These are phyloP conservation scores for Collybiopsis luxurians DNA, from an alignment of 768 basidiomycete genomes.

Conservation along the genomic window DNA sequence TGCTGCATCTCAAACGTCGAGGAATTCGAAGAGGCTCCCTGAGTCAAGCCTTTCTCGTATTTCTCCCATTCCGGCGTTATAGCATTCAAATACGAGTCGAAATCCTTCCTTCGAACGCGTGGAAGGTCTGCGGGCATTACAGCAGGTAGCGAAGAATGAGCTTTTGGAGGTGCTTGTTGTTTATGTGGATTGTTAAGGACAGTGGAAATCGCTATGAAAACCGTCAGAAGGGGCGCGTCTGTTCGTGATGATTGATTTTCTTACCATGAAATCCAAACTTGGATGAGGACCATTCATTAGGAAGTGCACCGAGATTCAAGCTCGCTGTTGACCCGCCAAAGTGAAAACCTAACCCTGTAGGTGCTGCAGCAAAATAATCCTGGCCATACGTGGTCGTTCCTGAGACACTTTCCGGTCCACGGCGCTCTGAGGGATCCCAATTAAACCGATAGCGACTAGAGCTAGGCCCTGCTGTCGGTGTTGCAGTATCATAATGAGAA, in stretches of 20 bases:
- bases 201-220: slow-evolving; percentile 78
- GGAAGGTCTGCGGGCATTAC: slow-evolving; percentile 74
- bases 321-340: slow-evolving; percentile 49
- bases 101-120: slow-evolving; percentile 78
- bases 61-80: slow-evolving; percentile 76
- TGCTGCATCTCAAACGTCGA: slow-evolving; percentile 37
- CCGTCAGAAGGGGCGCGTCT: background rate
- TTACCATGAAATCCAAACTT: slow-evolving; percentile 88
- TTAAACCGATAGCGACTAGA: slow-evolving; percentile 70
- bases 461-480: slow-evolving; percentile 20
- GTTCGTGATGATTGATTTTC: slow-evolving; percentile 19
- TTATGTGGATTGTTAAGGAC: slow-evolving; percentile 90
- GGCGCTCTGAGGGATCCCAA: slow-evolving; percentile 60
- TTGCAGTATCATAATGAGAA: background rate
- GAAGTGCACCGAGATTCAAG: slow-evolving; percentile 47
- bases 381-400: slow-evolving; percentile 68
- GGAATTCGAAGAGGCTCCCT: slow-evolving; percentile 14
- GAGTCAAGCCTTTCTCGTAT: slow-evolving; percentile 39
- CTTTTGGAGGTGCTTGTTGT: slow-evolving; percentile 81
- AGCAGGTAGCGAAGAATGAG: slow-evolving; percentile 75
- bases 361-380: slow-evolving; percentile 52
- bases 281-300: slow-evolving; percentile 75
- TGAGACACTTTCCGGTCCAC: slow-evolving; percentile 71
- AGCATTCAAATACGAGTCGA: slow-evolving; percentile 76
- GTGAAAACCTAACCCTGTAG: slow-evolving; percentile 44